These are phyloP conservation scores for Arthrobotrys iridis DNA, from an alignment of 2,329 filamentous ascomycete genomes.

Conservation along the genomic window DNA sequence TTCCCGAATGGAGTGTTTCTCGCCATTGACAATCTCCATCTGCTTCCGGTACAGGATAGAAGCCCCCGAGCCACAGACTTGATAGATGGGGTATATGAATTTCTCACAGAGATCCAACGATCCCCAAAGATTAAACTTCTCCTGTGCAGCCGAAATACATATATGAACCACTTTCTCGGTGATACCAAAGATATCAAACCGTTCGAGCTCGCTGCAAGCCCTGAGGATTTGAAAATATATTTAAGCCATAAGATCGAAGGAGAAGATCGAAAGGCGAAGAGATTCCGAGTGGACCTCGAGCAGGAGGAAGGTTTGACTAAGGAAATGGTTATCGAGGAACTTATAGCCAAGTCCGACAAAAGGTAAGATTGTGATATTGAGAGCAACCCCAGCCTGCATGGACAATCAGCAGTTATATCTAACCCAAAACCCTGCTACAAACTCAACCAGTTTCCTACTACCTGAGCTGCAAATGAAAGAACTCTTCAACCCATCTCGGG, in stretches of 20 bases:
- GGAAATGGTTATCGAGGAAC: constrained; percentile 5
- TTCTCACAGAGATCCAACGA: not conserved
- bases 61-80: not conserved
- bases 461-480: constrained; percentile 17
- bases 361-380: constrained; percentile 5
- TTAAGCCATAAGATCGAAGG: constrained; percentile 15
- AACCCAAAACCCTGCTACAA: not conserved
- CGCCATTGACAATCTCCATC: constrained; percentile 25
- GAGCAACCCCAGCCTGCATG: not conserved
- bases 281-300: not conserved
- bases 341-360: constrained; percentile 16
- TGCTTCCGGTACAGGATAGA: constrained; percentile 9
- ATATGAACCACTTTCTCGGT: not conserved
- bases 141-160: not conserved
- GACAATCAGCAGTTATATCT: not conserved
- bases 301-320: constrained; percentile 1
- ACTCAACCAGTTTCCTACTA: constrained; percentile 19
- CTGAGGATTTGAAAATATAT: constrained; percentile 14
- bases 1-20: constrained; percentile 13
- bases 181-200: constrained; percentile 8
- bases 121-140: constrained; percentile 7
- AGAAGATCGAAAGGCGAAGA: not conserved
- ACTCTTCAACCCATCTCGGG: not conserved
- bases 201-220: constrained; percentile 8
- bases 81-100: not conserved